Evolutionary conservation across 2,329 filamentous ascomycete genomes (phyloP).

Genomic region (Talaromyces sp.): DNA sequence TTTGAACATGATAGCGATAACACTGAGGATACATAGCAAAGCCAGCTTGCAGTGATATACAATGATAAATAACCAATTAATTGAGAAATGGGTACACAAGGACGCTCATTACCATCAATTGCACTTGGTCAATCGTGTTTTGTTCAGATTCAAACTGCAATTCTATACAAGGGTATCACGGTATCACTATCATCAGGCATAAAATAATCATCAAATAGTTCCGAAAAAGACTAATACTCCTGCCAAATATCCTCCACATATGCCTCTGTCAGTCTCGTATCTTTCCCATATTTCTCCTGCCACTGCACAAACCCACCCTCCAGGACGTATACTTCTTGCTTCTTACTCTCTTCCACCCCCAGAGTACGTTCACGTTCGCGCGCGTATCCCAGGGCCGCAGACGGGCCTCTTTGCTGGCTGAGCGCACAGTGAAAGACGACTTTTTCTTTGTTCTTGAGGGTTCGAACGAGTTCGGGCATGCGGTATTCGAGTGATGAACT

Average conservation of each 20-base stretch:
- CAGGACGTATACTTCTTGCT: constrained; percentile 74
- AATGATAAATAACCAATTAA: too few relatives aligned
- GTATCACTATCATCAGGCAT: background rate
- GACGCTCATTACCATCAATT: too few relatives aligned
- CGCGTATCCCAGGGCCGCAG: constrained; percentile 71
- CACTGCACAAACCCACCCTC: constrained; percentile 82
- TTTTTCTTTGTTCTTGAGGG: constrained; percentile 68
- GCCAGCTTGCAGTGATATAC: too few relatives aligned
- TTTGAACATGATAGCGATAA: too few relatives aligned
- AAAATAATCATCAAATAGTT: background rate
- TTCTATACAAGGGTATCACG: constrained; percentile 8
- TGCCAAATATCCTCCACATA: constrained; percentile 84
- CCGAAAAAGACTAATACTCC: constrained; percentile 33
- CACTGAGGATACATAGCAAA: too few relatives aligned
- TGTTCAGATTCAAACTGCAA: background rate
- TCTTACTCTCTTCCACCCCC: constrained; percentile 35
- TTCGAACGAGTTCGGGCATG: constrained; percentile 77
- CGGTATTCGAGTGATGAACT: constrained; percentile 67
- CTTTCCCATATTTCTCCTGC: constrained; percentile 76
- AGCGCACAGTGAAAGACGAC: constrained; percentile 95
- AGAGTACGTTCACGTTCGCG: constrained; percentile 57
- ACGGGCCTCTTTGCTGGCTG: constrained; percentile 84
- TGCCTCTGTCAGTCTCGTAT: constrained; percentile 75
- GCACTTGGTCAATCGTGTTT: too few relatives aligned
- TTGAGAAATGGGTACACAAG: too few relatives aligned